These are phyloP conservation scores for Rhizophora mangle DNA, from an alignment of 345 rosid species.

Conservation along the genomic window DNA sequence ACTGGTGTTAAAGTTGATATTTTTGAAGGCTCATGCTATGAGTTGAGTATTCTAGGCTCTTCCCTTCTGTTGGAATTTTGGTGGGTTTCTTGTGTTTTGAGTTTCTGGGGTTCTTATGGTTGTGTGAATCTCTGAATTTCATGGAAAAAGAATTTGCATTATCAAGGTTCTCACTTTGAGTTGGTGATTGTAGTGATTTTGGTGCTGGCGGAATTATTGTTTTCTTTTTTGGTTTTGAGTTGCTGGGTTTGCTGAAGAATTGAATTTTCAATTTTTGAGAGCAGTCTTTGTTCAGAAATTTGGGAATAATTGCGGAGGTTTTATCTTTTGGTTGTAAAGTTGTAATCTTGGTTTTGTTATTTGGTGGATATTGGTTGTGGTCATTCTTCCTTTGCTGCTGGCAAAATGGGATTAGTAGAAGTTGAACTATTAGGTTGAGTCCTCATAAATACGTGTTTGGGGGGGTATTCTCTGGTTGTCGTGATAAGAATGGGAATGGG, in stretches of 20 bases:
- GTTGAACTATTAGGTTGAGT: constrained; percentile 21
- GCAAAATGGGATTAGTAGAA: constrained; percentile 16
- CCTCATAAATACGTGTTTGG: constrained; percentile 2
- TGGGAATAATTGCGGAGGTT: constrained; percentile 12
- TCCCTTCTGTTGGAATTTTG: not conserved
- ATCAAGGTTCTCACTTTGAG: not conserved
- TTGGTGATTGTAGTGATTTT: constrained; percentile 7
- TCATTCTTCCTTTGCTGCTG: constrained; percentile 8
- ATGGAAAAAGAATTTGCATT: not conserved
- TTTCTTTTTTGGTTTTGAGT: not conserved
- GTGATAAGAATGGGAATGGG: constrained; percentile 24
- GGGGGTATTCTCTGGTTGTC: constrained; percentile 15
- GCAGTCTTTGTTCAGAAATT: constrained; percentile 10
- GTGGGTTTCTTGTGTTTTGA: not conserved
- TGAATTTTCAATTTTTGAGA: constrained; percentile 3
- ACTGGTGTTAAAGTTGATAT: not conserved
- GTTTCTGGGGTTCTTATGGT: constrained; percentile 10
- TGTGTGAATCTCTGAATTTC: not conserved
- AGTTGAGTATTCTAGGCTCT: constrained; percentile 13
- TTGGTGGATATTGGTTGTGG: not conserved
- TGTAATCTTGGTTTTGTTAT: constrained; percentile 1
- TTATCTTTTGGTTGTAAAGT: constrained; percentile 6
- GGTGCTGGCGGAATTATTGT: not conserved
- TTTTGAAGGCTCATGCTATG: constrained; percentile 28
- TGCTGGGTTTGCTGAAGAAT: constrained; percentile 7